Evolutionary conservation across 2,329 filamentous ascomycete species (phyloP).

Genomic region (Fusarium sp.): DNA sequence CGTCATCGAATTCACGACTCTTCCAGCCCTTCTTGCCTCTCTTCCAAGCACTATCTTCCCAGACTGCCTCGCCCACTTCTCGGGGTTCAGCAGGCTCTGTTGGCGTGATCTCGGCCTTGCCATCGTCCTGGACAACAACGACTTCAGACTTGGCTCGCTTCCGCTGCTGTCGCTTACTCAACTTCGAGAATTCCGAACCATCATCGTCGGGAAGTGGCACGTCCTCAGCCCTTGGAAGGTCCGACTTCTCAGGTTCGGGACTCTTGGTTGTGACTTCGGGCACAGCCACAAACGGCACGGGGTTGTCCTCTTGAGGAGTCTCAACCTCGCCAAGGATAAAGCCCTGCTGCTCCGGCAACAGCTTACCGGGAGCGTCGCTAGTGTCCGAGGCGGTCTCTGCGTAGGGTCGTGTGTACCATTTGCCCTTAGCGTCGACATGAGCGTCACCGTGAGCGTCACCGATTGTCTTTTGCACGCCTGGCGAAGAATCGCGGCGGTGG

Average conservation of each 20-base stretch:
- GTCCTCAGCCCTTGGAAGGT: conserved; percentile 30
- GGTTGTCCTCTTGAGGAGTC: conserved; percentile 48
- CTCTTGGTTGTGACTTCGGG: background rate
- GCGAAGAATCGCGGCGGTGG: conserved; percentile 68
- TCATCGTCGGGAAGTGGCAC: conserved; percentile 38
- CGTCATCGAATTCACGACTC: conserved; percentile 44
- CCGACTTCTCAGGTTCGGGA: conserved; percentile 8
- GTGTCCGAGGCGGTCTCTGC: conserved; percentile 58
- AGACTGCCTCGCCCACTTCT: conserved; percentile 35
- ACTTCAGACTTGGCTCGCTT: conserved; percentile 53
- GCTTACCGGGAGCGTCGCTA: conserved; percentile 43
- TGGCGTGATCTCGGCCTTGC: conserved; percentile 26
- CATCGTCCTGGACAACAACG: conserved; percentile 43
- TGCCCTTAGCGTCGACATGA: conserved; percentile 47
- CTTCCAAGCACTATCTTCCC: conserved; percentile 44
- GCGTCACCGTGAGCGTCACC: conserved; percentile 45
- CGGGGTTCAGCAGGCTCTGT: conserved; percentile 26
- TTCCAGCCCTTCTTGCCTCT: conserved; percentile 48
- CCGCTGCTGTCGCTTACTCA: conserved; percentile 48
- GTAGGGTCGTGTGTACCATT: conserved; percentile 59
- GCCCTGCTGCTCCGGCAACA: conserved; percentile 50
- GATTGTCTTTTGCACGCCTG: conserved; percentile 61
- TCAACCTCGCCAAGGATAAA: conserved; percentile 60
- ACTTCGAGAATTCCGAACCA: conserved; percentile 40
- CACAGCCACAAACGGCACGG: conserved; percentile 31